These are phyloP conservation scores for Sporothrix globosa DNA, from an alignment of 2,329 filamentous ascomycete species.

Conservation along the genomic window DNA sequence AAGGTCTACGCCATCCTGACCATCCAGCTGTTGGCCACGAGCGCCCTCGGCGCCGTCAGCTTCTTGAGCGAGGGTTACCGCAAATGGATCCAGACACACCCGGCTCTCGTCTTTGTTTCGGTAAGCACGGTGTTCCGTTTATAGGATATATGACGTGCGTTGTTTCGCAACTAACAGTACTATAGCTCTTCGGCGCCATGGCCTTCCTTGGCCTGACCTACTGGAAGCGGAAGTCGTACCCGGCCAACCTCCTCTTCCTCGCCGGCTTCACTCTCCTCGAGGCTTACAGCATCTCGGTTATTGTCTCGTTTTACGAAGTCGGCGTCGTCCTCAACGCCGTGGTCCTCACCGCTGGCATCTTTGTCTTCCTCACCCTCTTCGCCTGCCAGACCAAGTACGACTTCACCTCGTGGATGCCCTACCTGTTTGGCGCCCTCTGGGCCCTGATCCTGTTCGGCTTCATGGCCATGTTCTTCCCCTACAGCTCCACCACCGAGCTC, in stretches of 20 bases:
- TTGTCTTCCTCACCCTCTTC: constrained; percentile 79
- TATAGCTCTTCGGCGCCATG: constrained; percentile 74
- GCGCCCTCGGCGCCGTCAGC: constrained; percentile 76
- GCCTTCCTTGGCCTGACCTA: constrained; percentile 84
- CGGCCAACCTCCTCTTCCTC: constrained; percentile 91
- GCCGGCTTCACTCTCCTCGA: constrained; percentile 87
- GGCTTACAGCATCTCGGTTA: constrained; percentile 89
- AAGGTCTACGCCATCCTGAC: constrained; percentile 99
- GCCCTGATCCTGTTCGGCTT: constrained; percentile 89
- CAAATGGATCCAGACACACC: constrained; percentile 81
- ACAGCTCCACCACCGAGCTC: constrained; percentile 79
- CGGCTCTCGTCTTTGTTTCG: constrained; percentile 83
- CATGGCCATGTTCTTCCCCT: constrained; percentile 86
- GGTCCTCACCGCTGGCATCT: constrained; percentile 81
- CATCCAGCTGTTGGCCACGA: constrained; percentile 87
- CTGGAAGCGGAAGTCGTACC: constrained; percentile 96
- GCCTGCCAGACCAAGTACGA: constrained; percentile 98
- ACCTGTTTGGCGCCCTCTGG: constrained; percentile 90
- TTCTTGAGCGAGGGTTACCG: constrained; percentile 84
- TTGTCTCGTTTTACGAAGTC: constrained; percentile 87
- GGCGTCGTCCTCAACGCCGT: constrained; percentile 87
- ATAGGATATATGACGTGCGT: background rate
- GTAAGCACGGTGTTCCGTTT: constrained; percentile 48
- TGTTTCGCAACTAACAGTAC: background rate
- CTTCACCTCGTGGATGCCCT: constrained; percentile 96